Base-by-base conservation (phyloP, 139 green algal species). In the Micractinium conductrix region DNA sequence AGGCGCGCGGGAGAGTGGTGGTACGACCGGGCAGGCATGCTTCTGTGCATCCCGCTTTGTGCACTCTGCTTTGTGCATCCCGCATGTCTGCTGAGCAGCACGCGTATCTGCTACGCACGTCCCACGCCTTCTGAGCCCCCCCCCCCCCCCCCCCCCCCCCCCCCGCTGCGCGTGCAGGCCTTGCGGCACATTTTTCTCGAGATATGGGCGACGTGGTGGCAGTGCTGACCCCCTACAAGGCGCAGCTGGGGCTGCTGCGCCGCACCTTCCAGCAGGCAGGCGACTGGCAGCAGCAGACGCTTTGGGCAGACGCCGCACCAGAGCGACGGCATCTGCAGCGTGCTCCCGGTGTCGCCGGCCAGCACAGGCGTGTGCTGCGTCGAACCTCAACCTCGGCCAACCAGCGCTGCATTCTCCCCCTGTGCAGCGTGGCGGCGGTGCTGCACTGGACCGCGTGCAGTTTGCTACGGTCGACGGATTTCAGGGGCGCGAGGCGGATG, bases 401-500 rank as follows among this genome's bases (percentile, higher is more conserved):
- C 63, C 4, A 10, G 26, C 63, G 8, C n/a, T 2, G 7, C 63
- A 24, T 24, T 33, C 8, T 30, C 35, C 3, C 38, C 6, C n/a
- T n/a, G n/a, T 28, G 42, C 70, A 55, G 55, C 55, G 69, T 38
- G 72, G 83, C 50, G 80, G 62, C 37, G 21, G 43, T 74, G 40
- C 82, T 80, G 74, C 68, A 17, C 75, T 53, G 30, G 84, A 76
- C 2, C n/a, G 55, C 14, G 53, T 78, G n/a, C 50, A 71, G 37
- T 75, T 70, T 33, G 72, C 43, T 7, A 91, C 82, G 0, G 79
- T 91, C 35, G 87, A 89, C 86, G 87, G 86, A n/a, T 96, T 88
- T 45, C 96, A 99, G 90, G 97, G 97, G 9, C 91, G 94, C 0
- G 97, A 99, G 87, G 96, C 95, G 65, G 96, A 99, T 83, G 91